A percentile compares a stretch with the other conserved stretches of the same genome.
Evolutionary conservation across 2,329 filamentous ascomycete genomes (phyloP).

Genomic region (Colletotrichum sp.): DNA sequence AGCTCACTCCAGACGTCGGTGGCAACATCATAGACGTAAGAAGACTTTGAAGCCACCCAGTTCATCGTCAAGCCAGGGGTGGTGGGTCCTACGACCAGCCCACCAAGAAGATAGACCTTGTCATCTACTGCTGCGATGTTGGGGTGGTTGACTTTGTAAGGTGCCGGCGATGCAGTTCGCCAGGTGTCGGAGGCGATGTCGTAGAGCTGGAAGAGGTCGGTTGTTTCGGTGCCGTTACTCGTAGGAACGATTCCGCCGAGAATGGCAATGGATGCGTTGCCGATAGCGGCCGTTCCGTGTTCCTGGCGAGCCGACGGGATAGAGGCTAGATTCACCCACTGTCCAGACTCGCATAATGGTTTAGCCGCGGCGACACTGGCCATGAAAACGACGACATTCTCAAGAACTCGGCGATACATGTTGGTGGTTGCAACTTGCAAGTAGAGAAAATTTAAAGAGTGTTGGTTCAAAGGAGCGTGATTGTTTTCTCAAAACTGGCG

Average conservation of each 20-base stretch:
- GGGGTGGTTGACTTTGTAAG: constrained; percentile 37
- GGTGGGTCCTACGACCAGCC: constrained; percentile 28
- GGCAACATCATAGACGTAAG: constrained; percentile 34
- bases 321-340: background rate
- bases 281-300: background rate
- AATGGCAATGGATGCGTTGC: background rate
- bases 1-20: constrained; percentile 32
- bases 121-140: constrained; percentile 39
- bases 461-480: background rate
- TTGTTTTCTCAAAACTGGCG: background rate
- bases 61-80: background rate
- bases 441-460: background rate
- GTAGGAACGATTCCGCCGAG: background rate
- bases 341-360: background rate
- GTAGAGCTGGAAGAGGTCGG: constrained; percentile 27
- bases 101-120: constrained; percentile 40
- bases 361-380: background rate
- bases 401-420: background rate
- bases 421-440: background rate
- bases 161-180: constrained; percentile 30
- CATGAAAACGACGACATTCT: background rate
- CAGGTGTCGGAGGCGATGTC: constrained; percentile 31
- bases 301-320: background rate
- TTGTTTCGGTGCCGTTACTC: background rate
- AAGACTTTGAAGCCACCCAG: constrained; percentile 31